Evolutionary conservation across 1,284 basidiomycete genomes (phyloP).

Genomic region (Sanghuangporus baumii): DNA sequence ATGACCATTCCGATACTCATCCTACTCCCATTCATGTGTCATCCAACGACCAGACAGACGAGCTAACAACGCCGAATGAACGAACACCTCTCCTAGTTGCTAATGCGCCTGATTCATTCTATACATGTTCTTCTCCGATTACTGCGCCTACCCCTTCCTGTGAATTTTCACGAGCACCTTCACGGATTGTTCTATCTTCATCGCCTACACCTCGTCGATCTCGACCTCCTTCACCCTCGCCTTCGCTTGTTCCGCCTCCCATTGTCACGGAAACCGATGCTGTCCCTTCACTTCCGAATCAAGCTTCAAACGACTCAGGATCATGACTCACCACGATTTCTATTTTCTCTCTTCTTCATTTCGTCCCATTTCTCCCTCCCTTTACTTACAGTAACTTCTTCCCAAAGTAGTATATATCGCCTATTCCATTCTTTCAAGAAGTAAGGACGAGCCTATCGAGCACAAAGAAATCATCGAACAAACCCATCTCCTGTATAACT

Average conservation of each 20-base stretch:
- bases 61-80: slow-evolving; percentile 25
- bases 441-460: no score
- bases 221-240: neutral
- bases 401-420: neutral
- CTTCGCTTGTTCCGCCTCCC: neutral
- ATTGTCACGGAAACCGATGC: neutral
- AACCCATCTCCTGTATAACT: no score
- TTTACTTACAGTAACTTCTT: neutral
- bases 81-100: slow-evolving; percentile 31
- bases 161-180: no score
- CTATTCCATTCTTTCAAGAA: neutral
- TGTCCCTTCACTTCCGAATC: neutral
- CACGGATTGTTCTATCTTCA: neutral
- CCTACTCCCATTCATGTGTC: slow-evolving; percentile 8
- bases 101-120: no score
- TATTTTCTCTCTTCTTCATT: no score
- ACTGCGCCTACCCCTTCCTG: no score
- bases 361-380: no score
- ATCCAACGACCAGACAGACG: neutral
- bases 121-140: no score
- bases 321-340: no score
- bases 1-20: neutral
- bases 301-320: neutral
- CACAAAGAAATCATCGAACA: no score
- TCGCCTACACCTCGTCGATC: neutral